phyloP scores from a whole-genome alignment of 1,139 yeast species.

The Martiniozyma asiatica region DNA sequence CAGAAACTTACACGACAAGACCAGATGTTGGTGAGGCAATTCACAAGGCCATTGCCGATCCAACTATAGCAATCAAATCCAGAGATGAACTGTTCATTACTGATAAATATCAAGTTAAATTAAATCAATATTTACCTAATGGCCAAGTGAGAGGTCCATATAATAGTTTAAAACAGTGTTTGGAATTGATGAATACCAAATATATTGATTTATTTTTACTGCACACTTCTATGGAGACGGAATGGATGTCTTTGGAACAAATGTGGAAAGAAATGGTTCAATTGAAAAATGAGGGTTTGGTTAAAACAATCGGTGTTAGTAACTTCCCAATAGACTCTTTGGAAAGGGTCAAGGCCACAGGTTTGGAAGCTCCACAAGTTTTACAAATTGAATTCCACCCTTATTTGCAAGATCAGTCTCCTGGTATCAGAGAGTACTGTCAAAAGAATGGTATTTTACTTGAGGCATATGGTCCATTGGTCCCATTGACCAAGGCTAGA shows the following conservation, averaged over 20 bases:
- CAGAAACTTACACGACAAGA: conserved; percentile 49
- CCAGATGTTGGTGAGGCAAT: conserved; percentile 40
- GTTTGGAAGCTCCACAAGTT: conserved; percentile 44
- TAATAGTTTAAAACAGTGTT: conserved; percentile 36
- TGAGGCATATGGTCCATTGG: conserved; percentile 60
- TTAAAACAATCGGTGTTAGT: conserved; percentile 54
- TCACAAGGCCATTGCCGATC: conserved; percentile 1
- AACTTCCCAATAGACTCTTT: conserved; percentile 41
- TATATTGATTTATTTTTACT: conserved; percentile 62
- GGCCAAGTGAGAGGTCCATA: conserved; percentile 29
- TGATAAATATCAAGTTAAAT: conserved; percentile 33
- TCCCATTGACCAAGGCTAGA: conserved; percentile 29
- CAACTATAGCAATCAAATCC: background rate
- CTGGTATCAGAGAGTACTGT: conserved; percentile 45
- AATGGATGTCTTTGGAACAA: conserved; percentile 32
- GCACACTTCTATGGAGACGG: conserved; percentile 39
- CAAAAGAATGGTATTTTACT: conserved; percentile 39
- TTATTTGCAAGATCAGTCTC: conserved; percentile 57
- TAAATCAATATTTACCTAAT: too few species aligned
- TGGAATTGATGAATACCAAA: conserved; percentile 31
- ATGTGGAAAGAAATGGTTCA: conserved; percentile 45
- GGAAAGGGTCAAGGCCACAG: conserved; percentile 30
- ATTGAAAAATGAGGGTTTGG: conserved; percentile 35
- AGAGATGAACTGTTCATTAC: conserved; percentile 38
- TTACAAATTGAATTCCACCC: conserved; percentile 66